Percentiles rank a stretch among this genome's conserved stretches.
phyloP scores from a whole-genome alignment of 2,329 filamentous ascomycete species.

The Phyllosticta ampelicida region DNA sequence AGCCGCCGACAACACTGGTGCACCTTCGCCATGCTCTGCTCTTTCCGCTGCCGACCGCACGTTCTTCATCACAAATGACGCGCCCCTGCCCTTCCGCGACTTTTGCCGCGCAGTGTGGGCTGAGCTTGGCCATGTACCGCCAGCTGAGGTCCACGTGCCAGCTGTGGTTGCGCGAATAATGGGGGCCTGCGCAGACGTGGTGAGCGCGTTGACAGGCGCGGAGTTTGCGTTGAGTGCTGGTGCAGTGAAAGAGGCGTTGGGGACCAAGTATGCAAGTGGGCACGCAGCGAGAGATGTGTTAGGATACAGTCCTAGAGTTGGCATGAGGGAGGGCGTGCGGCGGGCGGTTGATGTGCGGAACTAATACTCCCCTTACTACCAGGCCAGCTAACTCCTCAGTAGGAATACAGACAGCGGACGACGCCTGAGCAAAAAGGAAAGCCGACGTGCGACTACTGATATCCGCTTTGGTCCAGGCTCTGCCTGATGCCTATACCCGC shows the following conservation, averaged over 20 bases:
- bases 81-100: constrained; percentile 86
- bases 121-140: constrained; percentile 44
- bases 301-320: constrained; percentile 42
- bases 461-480: too few relatives aligned
- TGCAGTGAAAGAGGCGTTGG: constrained; percentile 44
- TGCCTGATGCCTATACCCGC: too few relatives aligned
- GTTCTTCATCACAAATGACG: constrained; percentile 85
- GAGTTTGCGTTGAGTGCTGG: constrained; percentile 41
- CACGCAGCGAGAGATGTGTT: constrained; percentile 41
- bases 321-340: constrained; percentile 41
- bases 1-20: constrained; percentile 33
- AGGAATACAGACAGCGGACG: background rate
- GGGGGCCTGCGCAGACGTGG: constrained; percentile 37
- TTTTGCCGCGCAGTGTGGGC: constrained; percentile 71
- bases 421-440: background rate
- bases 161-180: constrained; percentile 37
- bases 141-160: constrained; percentile 39
- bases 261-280: constrained; percentile 43
- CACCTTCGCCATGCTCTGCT: background rate
- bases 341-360: constrained; percentile 6
- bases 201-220: constrained; percentile 33
- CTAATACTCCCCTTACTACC: background rate
- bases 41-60: constrained; percentile 58
- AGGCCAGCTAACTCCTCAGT: background rate
- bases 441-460: too few relatives aligned